Base-by-base conservation (phyloP, 108 stramenopile genomes). In the Stephanodiscus triporus region DNA sequence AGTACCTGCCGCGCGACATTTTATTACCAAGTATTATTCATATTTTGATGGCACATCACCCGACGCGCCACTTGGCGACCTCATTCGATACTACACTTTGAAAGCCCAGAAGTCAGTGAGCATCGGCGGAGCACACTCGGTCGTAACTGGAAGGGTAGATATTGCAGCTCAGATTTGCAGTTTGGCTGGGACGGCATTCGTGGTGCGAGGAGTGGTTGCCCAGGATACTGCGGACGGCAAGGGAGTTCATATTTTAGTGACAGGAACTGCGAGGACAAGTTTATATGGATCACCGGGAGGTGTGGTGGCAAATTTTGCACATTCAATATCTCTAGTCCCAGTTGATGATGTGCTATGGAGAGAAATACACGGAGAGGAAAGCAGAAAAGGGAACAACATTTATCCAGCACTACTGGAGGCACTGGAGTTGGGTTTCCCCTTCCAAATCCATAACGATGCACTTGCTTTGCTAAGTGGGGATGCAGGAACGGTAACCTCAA, bases 381-480 rank as follows among this genome's bases (percentile, higher is more conserved):
- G 23, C 27, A 57, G 27, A 34, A 23, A 29, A 45, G 17, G 54
- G 22, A 19, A 56, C 34, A 36, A 14, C n/a, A 24, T 24, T 37
- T 55, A 40, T 22, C 61, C 51, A 49, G 56, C 64, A 38, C 70
- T 67, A 62, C 59, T 27, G 37, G 53, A 43, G 65, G 77, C 65
- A 49, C 20, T 51, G 22, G 76, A 59, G 10, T 27, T 43, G 0
- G 80, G 76, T 32, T 68, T 72, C 59, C 85, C 81, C 23, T 89
- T 80, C 73, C 91, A 91, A 72, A 91, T 91, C 34, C 87, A 85
- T 63, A 91, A 91, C 66, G 91, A 91, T 78, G 88, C 88, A 43
- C 66, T 91, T 9, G 74, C 82, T 54, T 79, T 89, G 24, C 68
- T 89, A 26, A 70, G 75, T 47, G 71, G 70, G 66, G 78, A 79